Conservation (phyloP, 2,329 filamentous ascomycete genomes). For the Trichoderma sp. region DNA sequence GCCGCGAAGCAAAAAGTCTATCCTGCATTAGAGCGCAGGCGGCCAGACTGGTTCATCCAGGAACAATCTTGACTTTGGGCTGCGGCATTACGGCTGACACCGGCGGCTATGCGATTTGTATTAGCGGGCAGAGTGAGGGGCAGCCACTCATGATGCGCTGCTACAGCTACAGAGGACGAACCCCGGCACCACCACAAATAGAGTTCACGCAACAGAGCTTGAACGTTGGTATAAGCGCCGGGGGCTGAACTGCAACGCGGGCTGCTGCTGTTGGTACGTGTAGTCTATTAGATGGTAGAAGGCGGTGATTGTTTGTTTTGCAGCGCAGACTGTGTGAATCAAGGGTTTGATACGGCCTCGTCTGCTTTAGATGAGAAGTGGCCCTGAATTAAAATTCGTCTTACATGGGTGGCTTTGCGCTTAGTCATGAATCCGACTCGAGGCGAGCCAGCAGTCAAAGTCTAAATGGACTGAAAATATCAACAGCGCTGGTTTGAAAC, state of each 20-base stretch:
- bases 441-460: background rate
- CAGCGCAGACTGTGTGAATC: background rate
- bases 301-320: background rate
- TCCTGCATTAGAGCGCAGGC: background rate
- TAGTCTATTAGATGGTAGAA: too few species aligned
- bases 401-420: background rate
- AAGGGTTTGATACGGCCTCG: background rate
- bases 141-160: conserved; percentile 4
- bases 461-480: background rate
- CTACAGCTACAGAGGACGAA: background rate
- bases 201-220: background rate
- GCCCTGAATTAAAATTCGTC: conserved; percentile 17
- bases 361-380: conserved; percentile 1
- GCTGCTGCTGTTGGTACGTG: too few species aligned
- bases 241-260: background rate
- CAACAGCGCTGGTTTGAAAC: background rate
- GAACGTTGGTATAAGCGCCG: conserved; percentile 7
- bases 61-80: background rate
- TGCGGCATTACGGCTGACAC: background rate
- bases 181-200: conserved; percentile 11
- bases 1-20: background rate
- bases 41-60: background rate
- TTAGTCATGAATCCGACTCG: conserved; percentile 13
- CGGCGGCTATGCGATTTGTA: conserved; percentile 6
- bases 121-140: conserved; percentile 3